Base-by-base conservation (phyloP, 2,329 filamentous ascomycete species). In the Calonectria crousiana region DNA sequence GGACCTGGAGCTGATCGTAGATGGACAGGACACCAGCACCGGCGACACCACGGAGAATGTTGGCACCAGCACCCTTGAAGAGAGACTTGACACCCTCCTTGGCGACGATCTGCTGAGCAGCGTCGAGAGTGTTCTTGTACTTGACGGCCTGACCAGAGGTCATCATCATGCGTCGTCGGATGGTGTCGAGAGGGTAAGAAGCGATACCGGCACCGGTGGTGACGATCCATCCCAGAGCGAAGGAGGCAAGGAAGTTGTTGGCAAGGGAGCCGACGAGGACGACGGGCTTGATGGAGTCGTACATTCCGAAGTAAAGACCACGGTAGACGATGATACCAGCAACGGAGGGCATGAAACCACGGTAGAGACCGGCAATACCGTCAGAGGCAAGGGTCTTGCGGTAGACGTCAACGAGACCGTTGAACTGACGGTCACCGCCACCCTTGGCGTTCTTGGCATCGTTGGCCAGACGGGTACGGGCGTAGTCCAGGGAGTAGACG, bases 111-210 rank as follows among this genome's bases (percentile, higher is more conserved):
- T 98, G 95, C 89, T 92, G 92, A 89, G 93, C 96, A 86, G 97
- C 97, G 90, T 99, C 97, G 84, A 98, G 84, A 82, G 97, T 98
- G 87, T 93, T 95, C 89, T 94, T 95, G 95, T 99, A 99, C 95
- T 99, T 99, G 93, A 99, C 97, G 92, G 97, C 97, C 95, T 97
- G 91, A 89, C 92, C 92, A 80, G 91, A 93, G 85, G 97, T 99
- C 97, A 99, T 99, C 97, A 99, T 99, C 97, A 99, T 99, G 91
- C 97, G 97, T 93, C 97, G 96, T 93, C 97, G 97, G 92, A 99
- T 95, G 87, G 97, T 99, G 90, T 99, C 97, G 87, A 99, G 95
- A 91, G 97, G 97, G 93, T 99, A 99, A 86, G 97, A 98, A 90
- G 97, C 97, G 89, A 99, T 98, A 98, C 97, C 97, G 89, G 97